phyloP scores from a whole-genome alignment of 139 green algal genomes.

The Picochlorum sp. region DNA sequence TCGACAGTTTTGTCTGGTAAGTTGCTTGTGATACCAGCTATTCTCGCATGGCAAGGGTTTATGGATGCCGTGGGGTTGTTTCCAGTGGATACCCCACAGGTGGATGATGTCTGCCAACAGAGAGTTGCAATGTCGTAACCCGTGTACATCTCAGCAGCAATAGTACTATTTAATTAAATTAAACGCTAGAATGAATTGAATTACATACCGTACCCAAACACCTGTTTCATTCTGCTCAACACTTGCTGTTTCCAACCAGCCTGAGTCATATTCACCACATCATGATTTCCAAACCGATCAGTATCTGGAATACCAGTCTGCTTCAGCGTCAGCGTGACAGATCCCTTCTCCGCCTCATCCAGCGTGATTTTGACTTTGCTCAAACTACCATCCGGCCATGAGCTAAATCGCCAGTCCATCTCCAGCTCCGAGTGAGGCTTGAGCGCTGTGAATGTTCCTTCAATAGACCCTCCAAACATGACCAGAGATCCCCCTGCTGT shows the following conservation, averaged over 20 bases:
- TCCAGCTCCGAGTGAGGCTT: constrained; percentile 36
- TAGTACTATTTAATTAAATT: constrained; percentile 2
- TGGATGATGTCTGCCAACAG: neutral
- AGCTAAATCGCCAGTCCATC: constrained; percentile 80
- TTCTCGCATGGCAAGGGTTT: neutral
- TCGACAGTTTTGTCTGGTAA: neutral
- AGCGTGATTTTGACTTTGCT: constrained; percentile 57
- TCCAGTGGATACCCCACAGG: neutral
- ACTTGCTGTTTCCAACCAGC: constrained; percentile 71
- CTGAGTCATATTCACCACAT: constrained; percentile 51
- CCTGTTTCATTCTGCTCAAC: constrained; percentile 54
- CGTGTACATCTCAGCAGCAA: neutral
- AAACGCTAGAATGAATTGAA: constrained; percentile 5
- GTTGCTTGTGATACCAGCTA: neutral
- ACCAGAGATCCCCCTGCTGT: constrained; percentile 45
- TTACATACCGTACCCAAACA: constrained; percentile 78
- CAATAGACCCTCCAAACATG: constrained; percentile 59
- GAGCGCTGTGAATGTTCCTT: constrained; percentile 58
- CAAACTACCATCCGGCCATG: constrained; percentile 59
- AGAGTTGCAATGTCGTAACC: too few relatives aligned
- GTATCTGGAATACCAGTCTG: constrained; percentile 67
- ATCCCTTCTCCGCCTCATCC: constrained; percentile 50
- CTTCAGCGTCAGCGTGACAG: constrained; percentile 45
- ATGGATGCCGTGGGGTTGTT: constrained; percentile 1
- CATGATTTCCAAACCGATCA: constrained; percentile 67